These are phyloP conservation scores for Geopyxis carbonaria DNA, from an alignment of 495 filamentous ascomycete species.

Conservation along the genomic window DNA sequence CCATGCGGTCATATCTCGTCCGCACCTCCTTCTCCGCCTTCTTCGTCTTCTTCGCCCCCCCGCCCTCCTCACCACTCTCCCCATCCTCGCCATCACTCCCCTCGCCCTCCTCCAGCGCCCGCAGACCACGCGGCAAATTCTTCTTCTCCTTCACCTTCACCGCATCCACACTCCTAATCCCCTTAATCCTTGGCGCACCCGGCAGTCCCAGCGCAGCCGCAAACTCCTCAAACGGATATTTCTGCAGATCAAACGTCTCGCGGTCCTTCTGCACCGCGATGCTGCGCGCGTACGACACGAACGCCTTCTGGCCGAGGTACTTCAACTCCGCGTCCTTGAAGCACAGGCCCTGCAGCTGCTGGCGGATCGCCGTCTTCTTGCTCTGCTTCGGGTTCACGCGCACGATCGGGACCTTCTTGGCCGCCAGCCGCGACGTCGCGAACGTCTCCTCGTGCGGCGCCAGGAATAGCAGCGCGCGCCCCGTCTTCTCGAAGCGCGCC, in stretches of 20 bases:
- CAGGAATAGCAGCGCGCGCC: constrained; percentile 77
- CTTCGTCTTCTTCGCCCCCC: constrained; percentile 31
- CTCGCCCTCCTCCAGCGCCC: constrained; percentile 33
- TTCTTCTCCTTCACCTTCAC: constrained; percentile 52
- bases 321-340: constrained; percentile 91
- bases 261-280: constrained; percentile 83
- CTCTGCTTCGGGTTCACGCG: constrained; percentile 53
- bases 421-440: constrained; percentile 63
- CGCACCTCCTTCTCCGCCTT: constrained; percentile 47
- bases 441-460: constrained; percentile 80
- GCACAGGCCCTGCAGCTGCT: constrained; percentile 75
- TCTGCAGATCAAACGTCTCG: constrained; percentile 67
- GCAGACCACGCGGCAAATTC: constrained; percentile 48
- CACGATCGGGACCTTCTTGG: constrained; percentile 74
- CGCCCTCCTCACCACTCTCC: not conserved
- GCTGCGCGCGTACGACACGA: constrained; percentile 69
- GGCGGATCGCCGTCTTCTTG: constrained; percentile 71
- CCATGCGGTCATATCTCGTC: constrained; percentile 63
- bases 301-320: constrained; percentile 90
- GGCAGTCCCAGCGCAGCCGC: constrained; percentile 74
- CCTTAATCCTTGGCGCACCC: constrained; percentile 75
- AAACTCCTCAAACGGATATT: constrained; percentile 68
- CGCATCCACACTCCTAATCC: constrained; percentile 68
- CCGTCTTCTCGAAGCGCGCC: constrained; percentile 76
- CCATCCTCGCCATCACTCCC: constrained; percentile 9